These are phyloP conservation scores for Citrus maxima DNA, from an alignment of 345 rosid species.

Conservation along the genomic window DNA sequence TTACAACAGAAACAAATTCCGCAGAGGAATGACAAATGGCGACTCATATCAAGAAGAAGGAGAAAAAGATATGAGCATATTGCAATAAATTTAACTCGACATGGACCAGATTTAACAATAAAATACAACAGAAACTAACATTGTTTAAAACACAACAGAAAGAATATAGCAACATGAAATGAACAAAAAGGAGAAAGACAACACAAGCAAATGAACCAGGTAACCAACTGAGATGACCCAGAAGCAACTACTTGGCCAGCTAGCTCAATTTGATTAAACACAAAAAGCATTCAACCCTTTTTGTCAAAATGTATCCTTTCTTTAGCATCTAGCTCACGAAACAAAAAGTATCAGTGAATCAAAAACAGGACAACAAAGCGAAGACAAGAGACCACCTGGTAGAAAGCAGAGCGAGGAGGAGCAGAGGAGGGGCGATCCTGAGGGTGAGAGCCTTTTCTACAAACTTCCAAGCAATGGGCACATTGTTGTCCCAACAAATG, in stretches of 20 bases:
- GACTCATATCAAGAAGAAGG: background rate
- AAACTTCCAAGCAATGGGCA: conserved; percentile 86
- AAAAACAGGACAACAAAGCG: background rate
- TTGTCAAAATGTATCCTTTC: background rate
- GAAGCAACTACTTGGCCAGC: background rate
- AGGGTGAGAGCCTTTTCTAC: conserved; percentile 70
- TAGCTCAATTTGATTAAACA: background rate
- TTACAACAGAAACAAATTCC: background rate
- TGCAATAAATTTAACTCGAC: background rate
- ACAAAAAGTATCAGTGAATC: background rate
- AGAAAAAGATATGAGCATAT: background rate
- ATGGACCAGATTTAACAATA: background rate
- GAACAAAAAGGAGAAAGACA: background rate
- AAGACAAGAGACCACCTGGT: conserved; percentile 51
- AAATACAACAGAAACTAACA: background rate
- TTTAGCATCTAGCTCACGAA: background rate
- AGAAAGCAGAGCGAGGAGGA: conserved; percentile 79
- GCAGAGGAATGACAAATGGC: background rate
- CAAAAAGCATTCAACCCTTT: background rate
- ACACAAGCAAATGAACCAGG: background rate
- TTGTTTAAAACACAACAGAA: background rate
- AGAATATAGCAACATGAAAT: background rate
- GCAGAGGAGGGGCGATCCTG: conserved; percentile 71
- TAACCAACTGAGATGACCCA: conserved; percentile 3
- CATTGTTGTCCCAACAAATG: conserved; percentile 86